Base-by-base conservation (phyloP, 805 yeast genomes). In the Saccharomycopsis fibuligera region DNA sequence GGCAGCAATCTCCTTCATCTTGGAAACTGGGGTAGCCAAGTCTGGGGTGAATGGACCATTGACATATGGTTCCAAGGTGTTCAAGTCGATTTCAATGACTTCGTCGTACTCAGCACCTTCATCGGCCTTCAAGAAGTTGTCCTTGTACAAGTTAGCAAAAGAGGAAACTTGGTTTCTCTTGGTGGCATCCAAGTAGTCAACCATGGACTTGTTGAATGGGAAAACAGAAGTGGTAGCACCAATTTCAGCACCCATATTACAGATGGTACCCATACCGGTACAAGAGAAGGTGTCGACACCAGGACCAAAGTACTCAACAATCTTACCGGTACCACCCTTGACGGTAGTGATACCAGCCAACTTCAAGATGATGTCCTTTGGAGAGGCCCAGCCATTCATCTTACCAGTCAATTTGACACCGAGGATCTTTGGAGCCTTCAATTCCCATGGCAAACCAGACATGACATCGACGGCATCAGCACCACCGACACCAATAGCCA, bases 241-340 rank as follows among this genome's bases (percentile, higher is more conserved):
- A 51, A 93, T 89, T 72, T 93, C 99, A 48, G 99, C 99, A 66
- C 99, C 99, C 99, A 93, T 93, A 70, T 93, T 93, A 78, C 98
- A 91, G 67, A 93, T 91, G 53, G 99, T 93, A 54, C 96, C 99
- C 99, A 93, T 93, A 73, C 99, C 99, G 31, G 99, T 93, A 73
- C 96, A 88, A 22, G 95, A 83, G 61, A 93, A 78, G 47, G 84
- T 72, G 54, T 82, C 73, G 41, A 89, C 95, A 72, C 99, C 99
- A 48, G 82, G 88, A 63, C 99, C 99, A 63, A 87, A 91, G 73
- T 93, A 93, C 72, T 93, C 99, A 45, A 93, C 90, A 62, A 93
- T 89, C 66, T 74, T 81, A 56, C 98, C 98, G 48, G 99, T 93
- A 68, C 99, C 99, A 67, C 99, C 99, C 70, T 93, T 83, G 52